Percentiles rank a stretch among this genome's conserved stretches.
These are phyloP conservation scores for Serendipita vermifera DNA, from an alignment of 768 basidiomycete genomes.

Conservation along the genomic window DNA sequence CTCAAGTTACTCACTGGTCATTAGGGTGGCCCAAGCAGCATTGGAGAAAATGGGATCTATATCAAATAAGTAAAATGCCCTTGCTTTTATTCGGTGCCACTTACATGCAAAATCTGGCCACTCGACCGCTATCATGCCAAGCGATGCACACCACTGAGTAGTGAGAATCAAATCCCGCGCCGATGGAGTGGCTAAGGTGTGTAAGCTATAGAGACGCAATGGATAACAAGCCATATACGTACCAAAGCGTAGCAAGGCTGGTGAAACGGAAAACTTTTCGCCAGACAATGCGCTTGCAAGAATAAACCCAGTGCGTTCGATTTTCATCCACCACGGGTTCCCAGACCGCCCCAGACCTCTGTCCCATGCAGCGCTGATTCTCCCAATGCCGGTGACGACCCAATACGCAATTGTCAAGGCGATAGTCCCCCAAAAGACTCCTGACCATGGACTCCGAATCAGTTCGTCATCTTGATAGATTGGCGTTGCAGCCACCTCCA, in stretches of 20 bases:
- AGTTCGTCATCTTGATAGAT: constrained; percentile 38
- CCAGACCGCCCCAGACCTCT: constrained; percentile 28
- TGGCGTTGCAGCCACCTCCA: constrained; percentile 67
- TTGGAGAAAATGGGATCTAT: constrained; percentile 82
- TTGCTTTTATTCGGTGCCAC: too few species aligned
- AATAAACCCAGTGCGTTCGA: constrained; percentile 78
- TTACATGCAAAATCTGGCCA: constrained; percentile 89
- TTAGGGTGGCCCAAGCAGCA: constrained; percentile 76
- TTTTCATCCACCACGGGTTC: constrained; percentile 41
- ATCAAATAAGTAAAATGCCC: not conserved
- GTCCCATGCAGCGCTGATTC: constrained; percentile 75
- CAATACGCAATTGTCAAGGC: constrained; percentile 68
- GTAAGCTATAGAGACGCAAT: too few species aligned
- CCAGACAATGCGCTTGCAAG: constrained; percentile 89
- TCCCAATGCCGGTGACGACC: constrained; percentile 64
- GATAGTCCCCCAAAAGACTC: constrained; percentile 61
- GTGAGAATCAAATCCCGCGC: constrained; percentile 86
- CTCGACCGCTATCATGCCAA: constrained; percentile 87
- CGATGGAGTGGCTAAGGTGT: constrained; percentile 88
- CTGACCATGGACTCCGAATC: constrained; percentile 24
- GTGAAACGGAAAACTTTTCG: constrained; percentile 70
- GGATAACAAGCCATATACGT: constrained; percentile 24
- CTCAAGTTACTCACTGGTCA: constrained; percentile 42
- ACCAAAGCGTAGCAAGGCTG: constrained; percentile 84
- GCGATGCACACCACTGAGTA: constrained; percentile 79